phyloP scores from a whole-genome alignment of 2,329 filamentous ascomycete species.

The Aspergillus cejpii region DNA sequence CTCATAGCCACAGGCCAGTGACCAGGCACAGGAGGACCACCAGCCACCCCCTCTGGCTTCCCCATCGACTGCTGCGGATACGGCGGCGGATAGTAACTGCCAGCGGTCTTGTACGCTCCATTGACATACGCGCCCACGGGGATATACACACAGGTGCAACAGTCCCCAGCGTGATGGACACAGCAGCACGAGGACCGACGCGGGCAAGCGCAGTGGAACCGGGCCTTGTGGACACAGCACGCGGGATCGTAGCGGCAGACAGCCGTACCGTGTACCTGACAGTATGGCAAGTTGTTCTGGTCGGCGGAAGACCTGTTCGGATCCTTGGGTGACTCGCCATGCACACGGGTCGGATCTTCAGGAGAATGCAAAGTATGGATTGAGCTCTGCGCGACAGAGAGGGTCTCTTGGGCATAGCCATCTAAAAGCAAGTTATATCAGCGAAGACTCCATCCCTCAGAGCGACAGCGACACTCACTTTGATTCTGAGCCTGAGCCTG shows the following conservation, averaged over 20 bases:
- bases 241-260: conserved; percentile 12
- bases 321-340: background rate
- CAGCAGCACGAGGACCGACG: conserved; percentile 17
- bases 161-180: conserved; percentile 18
- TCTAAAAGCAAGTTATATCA: background rate
- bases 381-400: background rate
- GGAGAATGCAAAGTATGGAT: background rate
- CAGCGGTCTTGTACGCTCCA: background rate
- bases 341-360: background rate
- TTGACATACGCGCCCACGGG: background rate
- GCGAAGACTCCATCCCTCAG: background rate
- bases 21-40: background rate
- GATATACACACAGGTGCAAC: conserved; percentile 12
- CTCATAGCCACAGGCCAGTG: background rate
- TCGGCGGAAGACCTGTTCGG: conserved; percentile 3
- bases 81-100: background rate
- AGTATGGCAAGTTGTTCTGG: background rate
- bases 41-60: background rate
- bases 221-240: conserved; percentile 17
- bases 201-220: conserved; percentile 11
- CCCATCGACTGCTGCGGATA: background rate
- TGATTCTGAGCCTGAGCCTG: background rate
- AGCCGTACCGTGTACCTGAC: background rate
- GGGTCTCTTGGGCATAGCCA: background rate
- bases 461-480: background rate